phyloP scores from a whole-genome alignment of 2,329 filamentous ascomycete species.

The Bipolaris bicolor region DNA sequence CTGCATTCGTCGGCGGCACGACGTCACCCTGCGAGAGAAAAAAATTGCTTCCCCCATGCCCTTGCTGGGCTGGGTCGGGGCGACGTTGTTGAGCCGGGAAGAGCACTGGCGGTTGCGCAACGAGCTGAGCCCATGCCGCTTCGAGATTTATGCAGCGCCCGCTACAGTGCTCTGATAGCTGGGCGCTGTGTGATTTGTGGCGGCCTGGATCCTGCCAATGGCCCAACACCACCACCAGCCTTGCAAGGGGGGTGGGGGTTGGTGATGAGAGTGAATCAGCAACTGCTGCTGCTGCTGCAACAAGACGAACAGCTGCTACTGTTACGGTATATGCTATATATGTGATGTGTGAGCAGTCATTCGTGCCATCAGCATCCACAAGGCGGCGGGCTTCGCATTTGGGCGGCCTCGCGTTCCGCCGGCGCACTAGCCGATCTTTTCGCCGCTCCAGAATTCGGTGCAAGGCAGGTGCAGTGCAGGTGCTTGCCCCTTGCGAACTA shows the following conservation, averaged over 20 bases:
- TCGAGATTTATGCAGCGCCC: conserved; percentile 30
- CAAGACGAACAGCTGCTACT: not conserved
- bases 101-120: conserved; percentile 17
- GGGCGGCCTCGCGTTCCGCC: conserved; percentile 6
- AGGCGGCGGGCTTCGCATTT: not conserved
- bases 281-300: not conserved
- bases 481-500: conserved; percentile 15
- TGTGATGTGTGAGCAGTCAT: too few species aligned
- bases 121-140: conserved; percentile 20
- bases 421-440: conserved; percentile 18
- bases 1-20: not conserved
- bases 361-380: not conserved
- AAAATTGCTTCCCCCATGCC: not conserved
- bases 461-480: too few species aligned
- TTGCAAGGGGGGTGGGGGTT: too few species aligned
- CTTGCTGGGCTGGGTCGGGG: not conserved
- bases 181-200: conserved; percentile 23
- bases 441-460: conserved; percentile 14
- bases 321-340: not conserved
- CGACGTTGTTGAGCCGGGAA: conserved; percentile 15
- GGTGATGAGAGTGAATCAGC: conserved; percentile 3
- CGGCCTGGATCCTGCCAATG: conserved; percentile 13
- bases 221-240: not conserved
- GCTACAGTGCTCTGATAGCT: conserved; percentile 24
- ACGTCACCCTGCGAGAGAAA: conserved; percentile 6